phyloP scores from a whole-genome alignment of 305 asterid genomes.

The Solanum hybrid region DNA sequence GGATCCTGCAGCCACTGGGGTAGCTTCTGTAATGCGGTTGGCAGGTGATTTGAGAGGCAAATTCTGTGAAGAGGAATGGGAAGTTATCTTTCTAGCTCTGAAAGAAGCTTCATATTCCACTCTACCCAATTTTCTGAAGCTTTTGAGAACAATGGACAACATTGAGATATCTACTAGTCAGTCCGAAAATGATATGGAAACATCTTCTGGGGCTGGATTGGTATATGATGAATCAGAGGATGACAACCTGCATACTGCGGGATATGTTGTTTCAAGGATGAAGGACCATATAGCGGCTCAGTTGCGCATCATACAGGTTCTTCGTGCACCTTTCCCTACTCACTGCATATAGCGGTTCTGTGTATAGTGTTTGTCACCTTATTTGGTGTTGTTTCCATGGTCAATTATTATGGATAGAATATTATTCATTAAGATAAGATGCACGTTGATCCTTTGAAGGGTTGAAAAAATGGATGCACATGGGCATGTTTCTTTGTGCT shows the following conservation, averaged over 20 bases:
- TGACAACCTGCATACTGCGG: slow-evolving; percentile 57
- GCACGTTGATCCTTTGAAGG: neutral
- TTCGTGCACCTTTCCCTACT: neutral
- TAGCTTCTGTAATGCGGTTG: slow-evolving; percentile 77
- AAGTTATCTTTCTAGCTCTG: slow-evolving; percentile 49
- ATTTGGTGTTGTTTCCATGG: neutral
- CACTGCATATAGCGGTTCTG: neutral
- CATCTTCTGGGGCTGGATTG: slow-evolving; percentile 36
- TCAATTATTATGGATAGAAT: neutral
- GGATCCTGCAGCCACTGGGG: slow-evolving; percentile 79
- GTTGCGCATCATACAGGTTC: slow-evolving; percentile 74
- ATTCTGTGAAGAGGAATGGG: slow-evolving; percentile 75
- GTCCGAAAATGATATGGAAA: slow-evolving; percentile 40
- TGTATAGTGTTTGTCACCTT: neutral
- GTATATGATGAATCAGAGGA: slow-evolving; percentile 42
- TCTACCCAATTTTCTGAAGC: slow-evolving; percentile 56
- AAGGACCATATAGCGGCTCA: slow-evolving; percentile 74
- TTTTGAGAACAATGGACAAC: slow-evolving; percentile 60
- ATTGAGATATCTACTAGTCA: slow-evolving; percentile 47
- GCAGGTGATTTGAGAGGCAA: slow-evolving; percentile 52
- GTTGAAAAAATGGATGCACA: neutral
- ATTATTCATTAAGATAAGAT: neutral
- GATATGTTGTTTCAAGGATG: slow-evolving; percentile 78
- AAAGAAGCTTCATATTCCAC: slow-evolving; percentile 57
- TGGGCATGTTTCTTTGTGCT: neutral